A percentile compares a stretch with the other conserved stretches of the same genome.
Evolutionary conservation across 176 grass and related monocot species (phyloP).

Genomic region (Cymbopogon citratus): DNA sequence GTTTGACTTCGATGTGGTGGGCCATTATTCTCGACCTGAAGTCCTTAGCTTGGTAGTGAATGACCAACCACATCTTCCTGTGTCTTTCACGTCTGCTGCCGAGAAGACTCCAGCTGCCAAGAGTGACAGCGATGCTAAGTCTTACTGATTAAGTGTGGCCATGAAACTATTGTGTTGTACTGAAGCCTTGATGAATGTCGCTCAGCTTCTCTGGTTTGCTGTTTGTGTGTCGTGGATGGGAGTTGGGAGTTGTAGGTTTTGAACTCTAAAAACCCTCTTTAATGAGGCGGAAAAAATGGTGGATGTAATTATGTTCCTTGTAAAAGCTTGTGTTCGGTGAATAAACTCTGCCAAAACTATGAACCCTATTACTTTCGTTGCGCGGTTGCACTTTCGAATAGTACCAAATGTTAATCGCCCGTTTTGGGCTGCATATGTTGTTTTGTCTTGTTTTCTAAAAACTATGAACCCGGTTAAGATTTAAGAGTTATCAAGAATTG

Average conservation of each 20-base stretch:
- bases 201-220: neutral
- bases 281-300: neutral
- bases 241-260: neutral
- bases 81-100: slow-evolving; percentile 48
- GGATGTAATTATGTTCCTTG: neutral
- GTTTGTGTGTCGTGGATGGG: neutral
- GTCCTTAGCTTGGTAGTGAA: slow-evolving; percentile 76
- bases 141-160: neutral
- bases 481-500: too few species aligned
- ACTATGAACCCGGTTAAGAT: too few species aligned
- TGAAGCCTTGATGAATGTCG: neutral
- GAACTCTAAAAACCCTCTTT: neutral
- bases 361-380: neutral
- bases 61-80: slow-evolving; percentile 64
- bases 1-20: slow-evolving; percentile 91
- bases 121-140: neutral
- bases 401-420: too few species aligned
- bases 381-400: too few species aligned
- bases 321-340: neutral
- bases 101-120: slow-evolving; percentile 26
- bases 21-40: slow-evolving; percentile 85
- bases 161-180: neutral
- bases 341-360: neutral
- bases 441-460: too few species aligned
- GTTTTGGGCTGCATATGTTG: too few species aligned